Evolutionary conservation across 208 protist genomes (phyloP).

Genomic region (Leishmania martiniquensis): DNA sequence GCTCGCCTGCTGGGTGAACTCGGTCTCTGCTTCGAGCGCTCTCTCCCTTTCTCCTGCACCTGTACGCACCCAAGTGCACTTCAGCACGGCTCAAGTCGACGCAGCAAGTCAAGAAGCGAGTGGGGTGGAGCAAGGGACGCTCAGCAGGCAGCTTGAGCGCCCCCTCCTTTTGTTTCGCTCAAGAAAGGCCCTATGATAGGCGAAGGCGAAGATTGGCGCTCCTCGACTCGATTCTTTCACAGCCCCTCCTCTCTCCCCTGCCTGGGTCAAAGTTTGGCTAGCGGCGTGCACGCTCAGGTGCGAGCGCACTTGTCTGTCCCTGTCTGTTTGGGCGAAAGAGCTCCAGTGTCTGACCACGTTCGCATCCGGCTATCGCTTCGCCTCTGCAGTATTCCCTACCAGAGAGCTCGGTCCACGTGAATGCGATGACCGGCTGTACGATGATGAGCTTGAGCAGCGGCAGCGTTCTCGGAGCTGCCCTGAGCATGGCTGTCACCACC

Average conservation of each 20-base stretch:
- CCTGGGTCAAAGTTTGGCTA: background rate
- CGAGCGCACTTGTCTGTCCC: background rate
- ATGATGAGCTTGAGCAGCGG: constrained; percentile 20
- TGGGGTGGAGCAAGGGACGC: background rate
- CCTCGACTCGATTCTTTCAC: background rate
- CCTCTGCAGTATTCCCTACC: background rate
- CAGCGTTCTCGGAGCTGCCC: constrained; percentile 52
- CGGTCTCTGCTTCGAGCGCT: background rate
- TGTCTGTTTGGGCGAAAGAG: background rate
- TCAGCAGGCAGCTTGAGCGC: background rate
- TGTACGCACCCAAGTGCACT: background rate
- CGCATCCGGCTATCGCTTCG: background rate
- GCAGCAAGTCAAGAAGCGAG: background rate
- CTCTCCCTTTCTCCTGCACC: background rate
- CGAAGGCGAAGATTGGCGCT: background rate
- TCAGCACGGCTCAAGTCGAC: background rate
- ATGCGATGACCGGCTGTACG: constrained; percentile 1
- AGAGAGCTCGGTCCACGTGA: background rate
- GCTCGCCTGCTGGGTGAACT: background rate
- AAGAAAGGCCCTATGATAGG: background rate
- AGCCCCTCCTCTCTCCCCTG: background rate
- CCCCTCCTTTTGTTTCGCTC: background rate
- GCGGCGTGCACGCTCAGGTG: background rate
- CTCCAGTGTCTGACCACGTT: background rate
- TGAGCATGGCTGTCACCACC: constrained; percentile 74